These are phyloP conservation scores for Groenewaldozyma auringiensis DNA, from an alignment of 1,139 yeast species.

Conservation along the genomic window DNA sequence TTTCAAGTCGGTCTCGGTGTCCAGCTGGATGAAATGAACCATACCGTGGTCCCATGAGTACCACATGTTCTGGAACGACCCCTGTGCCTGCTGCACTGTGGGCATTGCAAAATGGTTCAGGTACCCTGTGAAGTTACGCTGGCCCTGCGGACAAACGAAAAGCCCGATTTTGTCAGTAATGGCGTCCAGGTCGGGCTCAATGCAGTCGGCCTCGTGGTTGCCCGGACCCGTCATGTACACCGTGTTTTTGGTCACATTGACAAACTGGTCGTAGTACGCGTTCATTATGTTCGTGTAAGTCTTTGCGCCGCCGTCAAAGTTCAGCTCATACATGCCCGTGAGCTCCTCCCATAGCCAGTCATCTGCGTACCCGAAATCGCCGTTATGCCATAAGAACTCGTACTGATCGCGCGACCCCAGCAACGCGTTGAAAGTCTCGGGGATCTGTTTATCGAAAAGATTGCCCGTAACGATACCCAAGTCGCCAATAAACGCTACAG, in stretches of 20 bases:
- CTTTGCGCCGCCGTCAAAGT: constrained; percentile 7
- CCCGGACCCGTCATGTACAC: constrained; percentile 27
- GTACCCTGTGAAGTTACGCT: constrained; percentile 24
- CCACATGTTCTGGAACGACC: constrained; percentile 21
- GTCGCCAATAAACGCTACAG: constrained; percentile 15
- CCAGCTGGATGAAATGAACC: constrained; percentile 27
- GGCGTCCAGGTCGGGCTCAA: background rate
- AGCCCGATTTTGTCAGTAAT: constrained; percentile 14
- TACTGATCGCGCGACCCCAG: constrained; percentile 14
- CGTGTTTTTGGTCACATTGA: constrained; percentile 18
- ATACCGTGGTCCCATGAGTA: constrained; percentile 28
- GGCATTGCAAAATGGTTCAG: constrained; percentile 25
- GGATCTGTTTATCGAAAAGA: constrained; percentile 16
- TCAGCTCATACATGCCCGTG: constrained; percentile 1
- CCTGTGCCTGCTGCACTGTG: constrained; percentile 13
- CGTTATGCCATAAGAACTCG: constrained; percentile 23
- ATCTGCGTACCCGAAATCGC: constrained; percentile 27
- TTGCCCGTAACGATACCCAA: constrained; percentile 20
- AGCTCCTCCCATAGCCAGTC: constrained; percentile 23
- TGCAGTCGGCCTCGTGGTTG: constrained; percentile 26
- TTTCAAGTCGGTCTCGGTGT: constrained; percentile 27
- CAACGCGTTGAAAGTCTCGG: constrained; percentile 12
- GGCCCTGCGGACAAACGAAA: constrained; percentile 21
- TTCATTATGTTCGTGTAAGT: constrained; percentile 16
- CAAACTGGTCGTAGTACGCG: constrained; percentile 22